A percentile compares a stretch with the other conserved stretches of the same genome.
These are phyloP conservation scores for Apophysomyces variabilis DNA, from an alignment of 371 early-diverging fungal genomes.

Conservation along the genomic window DNA sequence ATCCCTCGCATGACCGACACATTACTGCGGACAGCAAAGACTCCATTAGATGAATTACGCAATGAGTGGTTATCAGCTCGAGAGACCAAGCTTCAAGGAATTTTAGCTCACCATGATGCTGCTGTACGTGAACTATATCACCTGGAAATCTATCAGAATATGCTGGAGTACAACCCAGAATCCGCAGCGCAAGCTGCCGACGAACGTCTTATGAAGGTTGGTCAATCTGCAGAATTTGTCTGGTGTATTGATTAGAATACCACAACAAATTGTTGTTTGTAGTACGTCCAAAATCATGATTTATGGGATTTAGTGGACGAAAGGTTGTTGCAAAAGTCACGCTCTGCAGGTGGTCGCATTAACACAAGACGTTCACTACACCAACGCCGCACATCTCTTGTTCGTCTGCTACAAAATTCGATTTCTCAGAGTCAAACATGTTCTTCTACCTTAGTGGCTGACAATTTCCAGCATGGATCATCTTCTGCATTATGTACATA, in stretches of 20 bases:
- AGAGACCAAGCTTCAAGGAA: conserved; percentile 42
- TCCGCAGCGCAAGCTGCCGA: conserved; percentile 48
- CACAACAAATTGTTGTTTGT: neutral
- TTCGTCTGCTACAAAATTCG: conserved; percentile 47
- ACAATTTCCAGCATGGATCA: neutral
- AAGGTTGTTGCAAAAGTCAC: conserved; percentile 31
- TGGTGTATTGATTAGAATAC: neutral
- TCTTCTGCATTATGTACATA: conserved; percentile 9
- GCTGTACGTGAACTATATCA: conserved; percentile 64
- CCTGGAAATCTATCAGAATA: conserved; percentile 56
- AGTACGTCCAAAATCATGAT: conserved; percentile 55
- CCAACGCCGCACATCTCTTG: conserved; percentile 41
- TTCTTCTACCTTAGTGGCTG: conserved; percentile 22
- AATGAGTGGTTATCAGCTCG: conserved; percentile 36
- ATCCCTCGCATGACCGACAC: conserved; percentile 18
- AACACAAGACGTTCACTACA: conserved; percentile 42
- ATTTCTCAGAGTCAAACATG: conserved; percentile 25
- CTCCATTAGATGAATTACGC: conserved; percentile 41
- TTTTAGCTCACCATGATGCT: conserved; percentile 54
- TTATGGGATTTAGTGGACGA: conserved; percentile 53
- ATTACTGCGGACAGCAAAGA: conserved; percentile 22
- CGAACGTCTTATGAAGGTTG: conserved; percentile 58
- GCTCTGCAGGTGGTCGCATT: conserved; percentile 32
- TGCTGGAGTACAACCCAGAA: conserved; percentile 59
- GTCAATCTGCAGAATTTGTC: neutral